Conservation (phyloP, 768 basidiomycete genomes). For the Tephrocybe sp. region DNA sequence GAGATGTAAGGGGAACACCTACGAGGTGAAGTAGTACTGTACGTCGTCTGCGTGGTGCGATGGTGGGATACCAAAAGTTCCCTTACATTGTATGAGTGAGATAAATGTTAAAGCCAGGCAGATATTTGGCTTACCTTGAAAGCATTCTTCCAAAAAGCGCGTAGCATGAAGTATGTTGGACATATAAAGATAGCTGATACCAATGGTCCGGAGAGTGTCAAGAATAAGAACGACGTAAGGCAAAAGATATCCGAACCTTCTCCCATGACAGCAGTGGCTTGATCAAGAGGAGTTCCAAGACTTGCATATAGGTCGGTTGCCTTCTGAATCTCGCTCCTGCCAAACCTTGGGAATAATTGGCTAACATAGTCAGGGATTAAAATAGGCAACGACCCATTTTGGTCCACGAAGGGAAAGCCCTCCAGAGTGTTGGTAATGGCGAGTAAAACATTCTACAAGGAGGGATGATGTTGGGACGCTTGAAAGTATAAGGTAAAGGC, state of each 20-base stretch:
- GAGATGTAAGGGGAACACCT: too few relatives aligned
- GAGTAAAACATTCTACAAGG: constrained; percentile 26
- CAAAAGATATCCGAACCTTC: constrained; percentile 33
- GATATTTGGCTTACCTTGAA: constrained; percentile 32
- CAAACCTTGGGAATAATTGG: constrained; percentile 36
- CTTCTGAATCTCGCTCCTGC: constrained; percentile 19
- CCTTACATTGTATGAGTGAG: constrained; percentile 21
- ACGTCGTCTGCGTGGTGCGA: constrained; percentile 35
- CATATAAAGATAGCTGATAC: constrained; percentile 49
- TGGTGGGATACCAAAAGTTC: constrained; percentile 43
- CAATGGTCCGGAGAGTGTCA: too few relatives aligned
- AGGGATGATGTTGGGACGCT: too few relatives aligned
- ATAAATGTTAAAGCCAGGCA: not conserved
- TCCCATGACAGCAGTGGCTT: constrained; percentile 31
- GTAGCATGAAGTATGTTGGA: constrained; percentile 38
- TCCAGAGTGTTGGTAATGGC: constrained; percentile 36
- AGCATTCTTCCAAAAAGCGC: constrained; percentile 25
- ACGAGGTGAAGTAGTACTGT: constrained; percentile 42
- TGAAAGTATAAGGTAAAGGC: too few relatives aligned
- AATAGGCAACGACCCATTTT: constrained; percentile 20
- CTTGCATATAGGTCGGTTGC: constrained; percentile 26
- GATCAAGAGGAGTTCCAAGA: constrained; percentile 29
- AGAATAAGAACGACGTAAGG: too few relatives aligned
- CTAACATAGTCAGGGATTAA: constrained; percentile 28
- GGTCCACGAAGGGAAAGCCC: constrained; percentile 36